Base-by-base conservation (phyloP, 2,329 filamentous ascomycete genomes). In the Pseudogymnoascus sp. region DNA sequence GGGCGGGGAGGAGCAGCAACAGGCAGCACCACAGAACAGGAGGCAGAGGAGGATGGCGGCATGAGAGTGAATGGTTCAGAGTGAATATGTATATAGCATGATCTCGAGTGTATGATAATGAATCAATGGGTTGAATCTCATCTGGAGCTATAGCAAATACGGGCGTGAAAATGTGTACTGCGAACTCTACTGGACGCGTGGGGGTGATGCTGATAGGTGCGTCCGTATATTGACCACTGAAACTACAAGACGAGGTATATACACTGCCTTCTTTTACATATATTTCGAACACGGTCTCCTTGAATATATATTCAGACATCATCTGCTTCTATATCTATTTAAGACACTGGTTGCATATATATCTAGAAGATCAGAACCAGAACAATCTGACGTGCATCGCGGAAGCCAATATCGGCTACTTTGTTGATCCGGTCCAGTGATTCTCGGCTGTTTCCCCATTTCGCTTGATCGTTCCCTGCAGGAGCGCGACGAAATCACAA, bases 21-120 rank as follows among this genome's bases (percentile, higher is more conserved):
- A 71, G 60, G 64, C 60, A n/a, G 66, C 66, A 12, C 62, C 64
- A n/a, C n/a, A 38, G 42, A 74, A 73, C 59, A 69, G 72, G 46
- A 74, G 67, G 62, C 73, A 74, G 64, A 70, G 72, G 61, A 69
- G 73, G 67, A 23, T 16, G 46, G 70, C 71, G 56, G 70, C 69
- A 59, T 67, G 31, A 67, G 50, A 14, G 46, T n/a, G 18, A 44
- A 16, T 53, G 14, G 23, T 31, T 28, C 8, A 28, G 14, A 31
- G 12, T 31, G 25, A 11, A 56, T 31, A 34, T 56, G 28, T 56
- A 56, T 21, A 56, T 56, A 56, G 10, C 10, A 34, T 18, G n/a
- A 18, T 34, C 34, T 53, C 16, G 28, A 34, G 50, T 56, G 50
- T 34, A 56, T 56, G 28, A 56, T 36, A 56, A 56, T 56, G 50